Evolutionary conservation across 1,284 basidiomycete genomes (phyloP).

Genomic region (Porodaedalea pini): DNA sequence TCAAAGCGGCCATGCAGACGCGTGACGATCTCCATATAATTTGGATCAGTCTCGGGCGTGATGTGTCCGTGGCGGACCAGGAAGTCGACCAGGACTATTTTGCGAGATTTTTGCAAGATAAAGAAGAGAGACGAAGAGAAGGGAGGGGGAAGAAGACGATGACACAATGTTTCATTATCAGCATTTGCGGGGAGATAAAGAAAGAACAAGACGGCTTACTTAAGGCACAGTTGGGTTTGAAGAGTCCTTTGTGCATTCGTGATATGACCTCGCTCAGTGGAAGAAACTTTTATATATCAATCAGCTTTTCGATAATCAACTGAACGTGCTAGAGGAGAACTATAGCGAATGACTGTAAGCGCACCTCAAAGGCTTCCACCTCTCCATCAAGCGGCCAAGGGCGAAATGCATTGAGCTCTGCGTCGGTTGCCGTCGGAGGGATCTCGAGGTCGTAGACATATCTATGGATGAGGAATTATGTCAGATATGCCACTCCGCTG

Average conservation of each 20-base stretch:
- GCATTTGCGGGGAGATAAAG: neutral
- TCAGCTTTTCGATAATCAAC: neutral
- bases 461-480: conserved; percentile 37
- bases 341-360: conserved; percentile 15
- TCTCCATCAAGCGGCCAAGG: conserved; percentile 87
- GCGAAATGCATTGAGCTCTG: conserved; percentile 46
- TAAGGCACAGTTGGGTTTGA: conserved; percentile 85
- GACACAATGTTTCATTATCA: neutral
- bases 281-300: conserved; percentile 47
- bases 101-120: neutral
- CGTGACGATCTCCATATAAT: conserved; percentile 69
- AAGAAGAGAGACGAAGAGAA: neutral
- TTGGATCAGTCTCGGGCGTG: conserved; percentile 73
- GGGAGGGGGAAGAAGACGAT: neutral
- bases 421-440: conserved; percentile 39
- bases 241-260: conserved; percentile 61
- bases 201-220: conserved; percentile 39
- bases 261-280: conserved; percentile 49
- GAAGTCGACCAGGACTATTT: conserved; percentile 78
- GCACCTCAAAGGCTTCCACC: conserved; percentile 85
- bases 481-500: too few species aligned
- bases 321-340: neutral
- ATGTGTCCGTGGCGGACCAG: conserved; percentile 75
- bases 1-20: conserved; percentile 69
- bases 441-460: conserved; percentile 80